Conservation (phyloP, 768 basidiomycete species). For the Suillus placidus region DNA sequence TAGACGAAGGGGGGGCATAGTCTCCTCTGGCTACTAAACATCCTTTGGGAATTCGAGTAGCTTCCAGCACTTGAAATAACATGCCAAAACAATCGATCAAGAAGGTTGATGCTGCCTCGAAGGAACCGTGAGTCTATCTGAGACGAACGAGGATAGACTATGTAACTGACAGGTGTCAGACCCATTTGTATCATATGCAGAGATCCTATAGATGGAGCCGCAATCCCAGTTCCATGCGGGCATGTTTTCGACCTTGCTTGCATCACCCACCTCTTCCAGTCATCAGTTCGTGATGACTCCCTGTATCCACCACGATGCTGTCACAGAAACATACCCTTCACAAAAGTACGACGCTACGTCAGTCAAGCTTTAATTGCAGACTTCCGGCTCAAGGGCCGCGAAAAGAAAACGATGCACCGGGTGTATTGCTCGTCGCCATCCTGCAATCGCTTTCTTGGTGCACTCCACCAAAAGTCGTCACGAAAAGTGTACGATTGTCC, state of each 20-base stretch:
- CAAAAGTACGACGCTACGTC: constrained; percentile 20
- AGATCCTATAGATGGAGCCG: constrained; percentile 18
- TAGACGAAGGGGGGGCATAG: not conserved
- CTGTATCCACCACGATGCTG: constrained; percentile 38
- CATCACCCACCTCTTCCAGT: constrained; percentile 28
- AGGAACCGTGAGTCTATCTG: constrained; percentile 3
- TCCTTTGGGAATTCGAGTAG: not conserved
- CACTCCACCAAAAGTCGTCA: constrained; percentile 27
- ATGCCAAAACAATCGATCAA: constrained; percentile 10
- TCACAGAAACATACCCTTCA: constrained; percentile 20
- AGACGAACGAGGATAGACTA: not conserved
- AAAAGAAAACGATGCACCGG: constrained; percentile 26
- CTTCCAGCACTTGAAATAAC: not conserved
- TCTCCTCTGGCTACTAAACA: constrained; percentile 2
- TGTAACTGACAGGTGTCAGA: constrained; percentile 1
- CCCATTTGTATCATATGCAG: constrained; percentile 26
- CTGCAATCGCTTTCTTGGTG: constrained; percentile 32
- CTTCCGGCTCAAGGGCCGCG: constrained; percentile 23
- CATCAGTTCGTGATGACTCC: constrained; percentile 31
- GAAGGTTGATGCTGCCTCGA: not conserved
- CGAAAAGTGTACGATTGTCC: constrained; percentile 8
- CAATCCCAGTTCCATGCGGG: constrained; percentile 25
- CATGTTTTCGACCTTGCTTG: constrained; percentile 33
- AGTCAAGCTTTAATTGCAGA: constrained; percentile 9
- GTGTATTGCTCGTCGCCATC: constrained; percentile 29